Base-by-base conservation (phyloP, 75 land plant genomes). In the Cryptomeria japonica region DNA sequence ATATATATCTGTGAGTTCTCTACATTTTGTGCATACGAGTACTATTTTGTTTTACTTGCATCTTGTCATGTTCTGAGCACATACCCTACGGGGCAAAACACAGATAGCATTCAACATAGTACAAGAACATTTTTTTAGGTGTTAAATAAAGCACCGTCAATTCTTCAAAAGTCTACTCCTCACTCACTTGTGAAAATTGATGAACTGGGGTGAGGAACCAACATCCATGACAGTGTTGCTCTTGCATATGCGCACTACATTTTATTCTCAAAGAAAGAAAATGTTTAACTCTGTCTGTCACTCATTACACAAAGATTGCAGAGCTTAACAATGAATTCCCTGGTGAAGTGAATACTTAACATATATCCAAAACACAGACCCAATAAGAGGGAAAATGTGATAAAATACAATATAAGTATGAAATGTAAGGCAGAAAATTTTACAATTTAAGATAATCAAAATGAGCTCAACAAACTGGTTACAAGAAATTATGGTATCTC, bases 211-310 rank as follows among this genome's bases (percentile, higher is more conserved):
- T 90, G 99, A 86, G 99, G 99, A 76, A 98, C 99, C 77, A 96
- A 96, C 91, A 98, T 99, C 34, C 95, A 97, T 92, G 99, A 98
- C 87, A 99, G 99, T 49, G 97, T 96, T 55, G 97, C 97, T 39
- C 93, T 97, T 87, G 99, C 99, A 82, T 96, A 95, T 95, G 96
- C 97, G 22, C 97, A 32, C 86, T 98, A 80, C 94, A 97, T 49
- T 80, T 96, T 89, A 89, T 98, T 56, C 92, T 98, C 14, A 88
- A 96, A 86, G 92, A 93, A 68, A 92, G 90, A 88, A 94, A 86
- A 89, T 97, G 99, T 87, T 89, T 96, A 87, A 92, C 94, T 36
- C 92, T 98, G 84, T 98, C 97, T 93, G 99, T 98, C 79, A 98
- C 99, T 38, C 99, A 98, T 88, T 98, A 97, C 87, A 96, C 97